phyloP scores from a whole-genome alignment of 1,139 yeast genomes.

The Suzukiozyma palmioleophila region DNA sequence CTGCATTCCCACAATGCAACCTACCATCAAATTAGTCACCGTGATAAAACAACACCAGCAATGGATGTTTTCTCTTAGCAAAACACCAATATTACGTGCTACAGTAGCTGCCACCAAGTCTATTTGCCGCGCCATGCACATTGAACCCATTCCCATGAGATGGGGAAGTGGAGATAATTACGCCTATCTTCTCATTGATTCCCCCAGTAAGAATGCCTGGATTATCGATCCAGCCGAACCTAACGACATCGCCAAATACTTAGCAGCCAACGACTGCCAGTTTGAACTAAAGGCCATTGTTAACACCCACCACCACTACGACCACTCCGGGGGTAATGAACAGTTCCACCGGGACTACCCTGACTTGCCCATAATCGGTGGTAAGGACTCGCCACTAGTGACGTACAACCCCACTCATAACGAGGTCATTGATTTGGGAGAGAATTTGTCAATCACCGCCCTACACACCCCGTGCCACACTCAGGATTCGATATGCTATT shows the following conservation, averaged over 20 bases:
- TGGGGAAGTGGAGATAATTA: constrained; percentile 95
- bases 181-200: constrained; percentile 73
- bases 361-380: constrained; percentile 74
- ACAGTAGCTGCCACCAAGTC: background rate
- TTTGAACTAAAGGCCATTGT: constrained; percentile 66
- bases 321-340: constrained; percentile 87
- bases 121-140: constrained; percentile 59
- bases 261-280: constrained; percentile 20
- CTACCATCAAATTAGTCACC: too few relatives aligned
- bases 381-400: constrained; percentile 72
- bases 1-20: too few relatives aligned
- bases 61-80: background rate
- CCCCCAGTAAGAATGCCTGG: constrained; percentile 66
- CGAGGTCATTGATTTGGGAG: constrained; percentile 62
- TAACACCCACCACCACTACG: constrained; percentile 94
- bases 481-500: constrained; percentile 90
- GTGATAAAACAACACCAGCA: too few relatives aligned
- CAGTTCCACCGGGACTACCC: constrained; percentile 41
- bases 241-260: constrained; percentile 39
- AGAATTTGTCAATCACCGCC: constrained; percentile 63
- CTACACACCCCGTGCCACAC: constrained; percentile 98
- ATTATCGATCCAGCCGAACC: constrained; percentile 92
- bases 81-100: background rate
- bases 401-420: constrained; percentile 62
- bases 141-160: constrained; percentile 82